Evolutionary conservation across 148 eudicot genomes (phyloP).

Genomic region (Camellia sinensis): DNA sequence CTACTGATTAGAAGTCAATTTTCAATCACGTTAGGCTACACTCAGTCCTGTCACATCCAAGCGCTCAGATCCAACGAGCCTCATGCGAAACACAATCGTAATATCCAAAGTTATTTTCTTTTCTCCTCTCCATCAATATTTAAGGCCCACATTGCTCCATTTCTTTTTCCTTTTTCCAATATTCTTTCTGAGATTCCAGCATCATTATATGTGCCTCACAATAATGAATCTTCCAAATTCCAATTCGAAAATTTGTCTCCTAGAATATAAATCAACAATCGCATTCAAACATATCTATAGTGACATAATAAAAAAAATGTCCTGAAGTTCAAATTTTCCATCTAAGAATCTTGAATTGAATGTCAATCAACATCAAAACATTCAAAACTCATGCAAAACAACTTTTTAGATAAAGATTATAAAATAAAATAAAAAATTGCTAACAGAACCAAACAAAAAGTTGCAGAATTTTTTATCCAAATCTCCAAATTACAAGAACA

Average conservation of each 20-base stretch:
- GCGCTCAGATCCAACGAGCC: too few relatives aligned
- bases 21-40: too few relatives aligned
- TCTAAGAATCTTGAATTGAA: not conserved
- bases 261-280: not conserved
- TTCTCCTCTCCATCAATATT: not conserved
- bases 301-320: not conserved
- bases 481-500: not conserved
- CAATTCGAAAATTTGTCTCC: not conserved
- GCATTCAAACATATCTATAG: not conserved
- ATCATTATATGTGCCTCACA: not conserved
- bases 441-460: not conserved
- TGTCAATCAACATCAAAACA: not conserved
- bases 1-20: too few relatives aligned
- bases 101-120: not conserved
- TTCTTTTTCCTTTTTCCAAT: too few relatives aligned
- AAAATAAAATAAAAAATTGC: not conserved
- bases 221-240: not conserved
- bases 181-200: not conserved
- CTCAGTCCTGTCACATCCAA: too few relatives aligned
- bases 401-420: not conserved
- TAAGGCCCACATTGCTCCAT: not conserved
- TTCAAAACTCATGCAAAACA: not conserved
- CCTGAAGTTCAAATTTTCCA: not conserved
- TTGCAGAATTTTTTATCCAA: not conserved
- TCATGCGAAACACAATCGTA: not conserved